Conservation (phyloP, 1,139 yeast species). For the Debaryomyces singareniensis region DNA sequence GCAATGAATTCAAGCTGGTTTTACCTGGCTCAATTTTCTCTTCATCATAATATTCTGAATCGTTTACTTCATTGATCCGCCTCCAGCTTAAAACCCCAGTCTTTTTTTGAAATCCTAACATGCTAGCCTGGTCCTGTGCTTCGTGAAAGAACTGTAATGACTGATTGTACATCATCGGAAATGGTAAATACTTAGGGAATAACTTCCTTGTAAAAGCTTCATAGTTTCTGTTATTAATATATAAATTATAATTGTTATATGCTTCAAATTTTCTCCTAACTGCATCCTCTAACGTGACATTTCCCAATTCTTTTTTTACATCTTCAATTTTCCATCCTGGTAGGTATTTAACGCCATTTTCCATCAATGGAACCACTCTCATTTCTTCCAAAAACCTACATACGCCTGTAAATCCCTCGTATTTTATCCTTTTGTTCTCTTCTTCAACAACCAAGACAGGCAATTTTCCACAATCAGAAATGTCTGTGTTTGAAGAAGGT, state of each 20-base stretch:
- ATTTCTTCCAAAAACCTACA: slow-evolving; percentile 17
- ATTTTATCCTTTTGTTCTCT: slow-evolving; percentile 7
- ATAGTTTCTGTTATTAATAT: slow-evolving; percentile 56
- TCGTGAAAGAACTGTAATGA: slow-evolving; percentile 48
- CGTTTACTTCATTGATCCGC: slow-evolving; percentile 13
- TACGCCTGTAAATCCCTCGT: slow-evolving; percentile 48
- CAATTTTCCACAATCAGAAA: slow-evolving; percentile 45
- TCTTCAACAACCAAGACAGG: slow-evolving; percentile 45
- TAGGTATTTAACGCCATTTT: neutral
- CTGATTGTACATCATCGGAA: slow-evolving; percentile 82
- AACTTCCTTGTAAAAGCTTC: slow-evolving; percentile 58
- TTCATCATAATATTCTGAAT: slow-evolving; percentile 24
- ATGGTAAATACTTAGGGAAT: slow-evolving; percentile 56
- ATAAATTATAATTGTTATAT: slow-evolving; percentile 57
- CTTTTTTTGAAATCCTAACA: slow-evolving; percentile 31
- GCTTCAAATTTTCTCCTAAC: slow-evolving; percentile 35
- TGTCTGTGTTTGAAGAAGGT: slow-evolving; percentile 53
- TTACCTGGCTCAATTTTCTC: slow-evolving; percentile 10
- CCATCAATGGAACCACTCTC: slow-evolving; percentile 15
- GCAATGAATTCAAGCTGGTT: slow-evolving; percentile 45
- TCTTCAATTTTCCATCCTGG: slow-evolving; percentile 1
- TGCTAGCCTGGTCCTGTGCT: slow-evolving; percentile 42
- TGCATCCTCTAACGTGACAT: slow-evolving; percentile 20
- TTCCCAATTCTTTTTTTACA: slow-evolving; percentile 18
- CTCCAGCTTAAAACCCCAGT: slow-evolving; percentile 24